A percentile compares a stretch with the other conserved stretches of the same genome.
Conservation (phyloP, 2,329 filamentous ascomycete genomes). For the Arthrobotrys sinensis region DNA sequence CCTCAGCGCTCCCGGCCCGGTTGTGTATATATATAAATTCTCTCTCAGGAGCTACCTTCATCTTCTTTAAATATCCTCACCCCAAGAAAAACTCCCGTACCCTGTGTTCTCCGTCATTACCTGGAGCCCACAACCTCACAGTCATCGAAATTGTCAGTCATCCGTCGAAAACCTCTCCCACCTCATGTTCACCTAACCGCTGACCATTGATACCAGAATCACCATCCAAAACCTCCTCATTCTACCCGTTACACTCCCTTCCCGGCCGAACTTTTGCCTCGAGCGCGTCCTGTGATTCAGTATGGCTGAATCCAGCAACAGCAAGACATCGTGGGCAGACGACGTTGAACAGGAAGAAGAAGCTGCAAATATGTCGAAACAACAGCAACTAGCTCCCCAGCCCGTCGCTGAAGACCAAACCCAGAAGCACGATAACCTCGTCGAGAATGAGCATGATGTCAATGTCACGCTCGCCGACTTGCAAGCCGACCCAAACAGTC, state of each 20-base stretch:
- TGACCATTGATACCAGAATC: not conserved
- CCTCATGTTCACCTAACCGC: not conserved
- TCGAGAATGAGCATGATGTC: conserved; percentile 86
- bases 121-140: conserved; percentile 4
- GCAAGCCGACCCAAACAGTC: conserved; percentile 87
- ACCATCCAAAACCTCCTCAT: not conserved
- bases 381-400: conserved; percentile 17
- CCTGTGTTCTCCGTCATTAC: not conserved
- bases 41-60: not conserved
- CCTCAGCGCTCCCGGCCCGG: not conserved
- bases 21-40: not conserved
- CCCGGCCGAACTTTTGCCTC: conserved; percentile 48
- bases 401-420: conserved; percentile 63
- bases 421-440: conserved; percentile 66
- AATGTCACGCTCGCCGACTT: conserved; percentile 93
- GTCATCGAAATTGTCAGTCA: conserved; percentile 3
- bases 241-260: not conserved
- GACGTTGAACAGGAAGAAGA: conserved; percentile 66
- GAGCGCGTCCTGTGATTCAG: conserved; percentile 45
- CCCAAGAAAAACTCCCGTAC: conserved; percentile 4
- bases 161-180: conserved; percentile 4
- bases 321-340: conserved; percentile 68
- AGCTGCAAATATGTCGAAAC: conserved; percentile 54
- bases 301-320: conserved; percentile 61
- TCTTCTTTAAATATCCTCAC: not conserved